Evolutionary conservation across 139 green algal species (phyloP).

Genomic region (Helicosporidium sp.): DNA sequence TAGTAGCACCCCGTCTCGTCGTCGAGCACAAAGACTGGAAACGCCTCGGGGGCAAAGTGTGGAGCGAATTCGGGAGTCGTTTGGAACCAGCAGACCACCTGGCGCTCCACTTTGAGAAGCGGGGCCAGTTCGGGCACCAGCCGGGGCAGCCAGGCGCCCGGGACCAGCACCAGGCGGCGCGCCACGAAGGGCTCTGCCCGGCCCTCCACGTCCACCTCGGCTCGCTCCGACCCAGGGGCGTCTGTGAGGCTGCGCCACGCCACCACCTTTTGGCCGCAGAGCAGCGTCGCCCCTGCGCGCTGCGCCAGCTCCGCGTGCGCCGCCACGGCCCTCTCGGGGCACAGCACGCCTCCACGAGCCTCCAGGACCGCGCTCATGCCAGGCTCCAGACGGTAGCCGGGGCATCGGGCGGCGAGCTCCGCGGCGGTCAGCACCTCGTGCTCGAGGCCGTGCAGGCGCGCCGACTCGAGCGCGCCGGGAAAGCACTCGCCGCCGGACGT

Average conservation of each 20-base stretch:
- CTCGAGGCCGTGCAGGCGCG: slow-evolving; percentile 13
- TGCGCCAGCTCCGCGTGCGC: slow-evolving; percentile 17
- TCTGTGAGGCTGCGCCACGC: no score
- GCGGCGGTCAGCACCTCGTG: slow-evolving; percentile 35
- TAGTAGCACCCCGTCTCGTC: slow-evolving; percentile 13
- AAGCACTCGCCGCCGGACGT: slow-evolving; percentile 7
- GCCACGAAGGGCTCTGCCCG: slow-evolving; percentile 5
- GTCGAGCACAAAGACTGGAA: slow-evolving; percentile 38
- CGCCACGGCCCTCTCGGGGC: slow-evolving; percentile 36
- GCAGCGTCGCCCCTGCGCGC: slow-evolving; percentile 14
- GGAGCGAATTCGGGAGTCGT: slow-evolving; percentile 8
- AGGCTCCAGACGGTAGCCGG: no score
- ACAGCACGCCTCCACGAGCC: slow-evolving; percentile 38
- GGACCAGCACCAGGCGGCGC: slow-evolving; percentile 27
- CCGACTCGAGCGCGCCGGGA: slow-evolving; percentile 9
- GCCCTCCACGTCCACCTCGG: background rate
- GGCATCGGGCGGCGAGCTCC: slow-evolving; percentile 29
- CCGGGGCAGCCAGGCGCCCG: slow-evolving; percentile 41
- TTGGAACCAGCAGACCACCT: slow-evolving; percentile 45
- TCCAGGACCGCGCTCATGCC: no score
- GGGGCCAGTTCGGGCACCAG: slow-evolving; percentile 47
- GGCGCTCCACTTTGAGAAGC: slow-evolving; percentile 15
- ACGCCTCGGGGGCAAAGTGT: slow-evolving; percentile 5
- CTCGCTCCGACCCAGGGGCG: background rate
- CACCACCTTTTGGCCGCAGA: slow-evolving; percentile 3